phyloP scores from a whole-genome alignment of 1,284 basidiomycete species.

The Papiliotrema fonsecae region DNA sequence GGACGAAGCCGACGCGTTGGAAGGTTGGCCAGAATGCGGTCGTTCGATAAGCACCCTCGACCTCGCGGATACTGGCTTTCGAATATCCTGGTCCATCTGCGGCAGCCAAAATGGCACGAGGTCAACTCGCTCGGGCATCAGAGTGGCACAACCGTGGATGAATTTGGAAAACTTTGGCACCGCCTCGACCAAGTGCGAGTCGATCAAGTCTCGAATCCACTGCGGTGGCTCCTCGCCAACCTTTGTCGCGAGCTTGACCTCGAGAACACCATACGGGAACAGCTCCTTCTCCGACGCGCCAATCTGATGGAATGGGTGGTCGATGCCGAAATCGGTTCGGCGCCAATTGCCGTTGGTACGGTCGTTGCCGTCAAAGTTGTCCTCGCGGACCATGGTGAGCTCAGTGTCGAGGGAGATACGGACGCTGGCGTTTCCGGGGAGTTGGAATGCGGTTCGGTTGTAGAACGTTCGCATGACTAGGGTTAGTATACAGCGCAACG shows the following conservation, averaged over 20 bases:
- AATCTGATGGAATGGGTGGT: constrained; percentile 81
- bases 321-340: constrained; percentile 87
- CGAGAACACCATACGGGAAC: constrained; percentile 89
- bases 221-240: constrained; percentile 91
- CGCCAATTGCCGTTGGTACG: constrained; percentile 89
- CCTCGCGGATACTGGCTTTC: constrained; percentile 77
- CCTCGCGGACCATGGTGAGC: constrained; percentile 87
- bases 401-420: constrained; percentile 98
- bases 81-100: constrained; percentile 85
- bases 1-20: constrained; percentile 47
- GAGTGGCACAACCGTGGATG: constrained; percentile 92
- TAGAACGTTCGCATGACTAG: constrained; percentile 97
- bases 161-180: constrained; percentile 84
- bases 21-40: constrained; percentile 50
- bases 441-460: constrained; percentile 97
- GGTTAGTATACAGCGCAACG: background rate
- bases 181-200: constrained; percentile 88
- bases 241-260: constrained; percentile 97
- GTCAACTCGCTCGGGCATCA: constrained; percentile 89
- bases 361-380: constrained; percentile 84
- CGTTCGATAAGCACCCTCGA: constrained; percentile 64
- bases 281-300: constrained; percentile 76
- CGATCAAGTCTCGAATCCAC: constrained; percentile 94
- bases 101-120: constrained; percentile 96
- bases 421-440: constrained; percentile 95